Conservation (phyloP, 2,329 filamentous ascomycete species). For the Colletotrichum trifolii region DNA sequence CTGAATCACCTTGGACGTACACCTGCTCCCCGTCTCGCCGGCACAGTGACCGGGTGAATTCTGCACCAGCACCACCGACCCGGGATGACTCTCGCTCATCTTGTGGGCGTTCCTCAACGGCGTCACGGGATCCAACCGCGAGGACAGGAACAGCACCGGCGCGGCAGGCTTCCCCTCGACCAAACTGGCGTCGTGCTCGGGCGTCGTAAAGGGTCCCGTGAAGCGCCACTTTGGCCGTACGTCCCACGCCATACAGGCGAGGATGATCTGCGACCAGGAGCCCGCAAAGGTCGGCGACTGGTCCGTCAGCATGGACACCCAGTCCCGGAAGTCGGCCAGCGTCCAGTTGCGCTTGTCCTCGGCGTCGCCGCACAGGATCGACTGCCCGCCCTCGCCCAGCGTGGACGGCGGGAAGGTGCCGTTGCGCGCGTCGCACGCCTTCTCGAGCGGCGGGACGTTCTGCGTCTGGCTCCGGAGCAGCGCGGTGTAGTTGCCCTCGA, state of each 20-base stretch:
- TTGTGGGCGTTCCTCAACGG: constrained; percentile 51
- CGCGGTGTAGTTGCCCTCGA: constrained; percentile 44
- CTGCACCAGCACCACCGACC: constrained; percentile 44
- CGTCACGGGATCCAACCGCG: constrained; percentile 58
- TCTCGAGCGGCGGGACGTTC: constrained; percentile 3
- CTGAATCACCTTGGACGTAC: constrained; percentile 39
- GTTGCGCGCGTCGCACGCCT: constrained; percentile 22
- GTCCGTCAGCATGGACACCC: constrained; percentile 42
- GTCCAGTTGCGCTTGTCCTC: constrained; percentile 38
- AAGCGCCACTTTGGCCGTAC: constrained; percentile 54
- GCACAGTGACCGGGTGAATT: constrained; percentile 45
- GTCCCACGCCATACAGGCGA: constrained; percentile 53
- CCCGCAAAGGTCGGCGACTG: constrained; percentile 47
- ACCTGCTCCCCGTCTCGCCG: constrained; percentile 31
- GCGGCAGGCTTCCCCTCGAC: constrained; percentile 48
- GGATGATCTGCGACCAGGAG: constrained; percentile 48
- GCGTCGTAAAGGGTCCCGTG: constrained; percentile 47
- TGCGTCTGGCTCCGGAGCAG: background rate
- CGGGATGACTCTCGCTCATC: constrained; percentile 43
- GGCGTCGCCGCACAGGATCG: constrained; percentile 51
- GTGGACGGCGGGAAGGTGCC: background rate
- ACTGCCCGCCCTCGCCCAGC: constrained; percentile 39
- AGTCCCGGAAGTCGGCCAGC: constrained; percentile 43
- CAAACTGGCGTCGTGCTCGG: constrained; percentile 39
- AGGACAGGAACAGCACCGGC: constrained; percentile 57